phyloP scores from a whole-genome alignment of 768 basidiomycete species.

The Lentinula aciculospora region DNA sequence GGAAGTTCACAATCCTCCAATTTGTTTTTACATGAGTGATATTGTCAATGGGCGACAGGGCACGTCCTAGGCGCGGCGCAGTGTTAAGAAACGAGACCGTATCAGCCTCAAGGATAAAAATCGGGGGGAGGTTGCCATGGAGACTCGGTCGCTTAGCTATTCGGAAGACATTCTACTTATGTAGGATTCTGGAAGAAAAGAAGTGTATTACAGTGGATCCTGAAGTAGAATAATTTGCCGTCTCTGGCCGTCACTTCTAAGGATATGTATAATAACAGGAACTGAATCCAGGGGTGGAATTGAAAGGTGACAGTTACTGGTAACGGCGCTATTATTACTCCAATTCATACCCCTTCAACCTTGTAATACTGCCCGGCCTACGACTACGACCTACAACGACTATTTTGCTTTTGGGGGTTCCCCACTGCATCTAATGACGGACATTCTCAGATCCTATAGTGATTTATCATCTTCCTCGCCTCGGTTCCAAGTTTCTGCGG shows the following conservation, averaged over 20 bases:
- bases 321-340: neutral
- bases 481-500: conserved; percentile 37
- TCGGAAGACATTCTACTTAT: no score
- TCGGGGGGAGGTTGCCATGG: neutral
- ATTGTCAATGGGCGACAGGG: no score
- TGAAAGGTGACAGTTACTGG: neutral
- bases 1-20: no score
- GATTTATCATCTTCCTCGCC: conserved; percentile 42
- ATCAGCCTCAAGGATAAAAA: neutral
- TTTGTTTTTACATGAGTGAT: no score
- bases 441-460: conserved; percentile 39
- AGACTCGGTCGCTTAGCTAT: neutral
- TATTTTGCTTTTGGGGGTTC: neutral
- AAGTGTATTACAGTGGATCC: neutral
- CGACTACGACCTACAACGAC: neutral
- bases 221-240: neutral
- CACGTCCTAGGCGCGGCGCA: no score
- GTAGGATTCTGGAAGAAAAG: neutral
- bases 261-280: neutral
- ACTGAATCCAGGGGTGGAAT: neutral
- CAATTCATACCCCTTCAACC: neutral
- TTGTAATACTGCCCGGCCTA: neutral
- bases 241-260: no score
- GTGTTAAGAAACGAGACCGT: no score
- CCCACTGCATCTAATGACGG: conserved; percentile 30